Evolutionary conservation across 2,329 filamentous ascomycete genomes (phyloP).

Genomic region (Fusarium staphyleae): DNA sequence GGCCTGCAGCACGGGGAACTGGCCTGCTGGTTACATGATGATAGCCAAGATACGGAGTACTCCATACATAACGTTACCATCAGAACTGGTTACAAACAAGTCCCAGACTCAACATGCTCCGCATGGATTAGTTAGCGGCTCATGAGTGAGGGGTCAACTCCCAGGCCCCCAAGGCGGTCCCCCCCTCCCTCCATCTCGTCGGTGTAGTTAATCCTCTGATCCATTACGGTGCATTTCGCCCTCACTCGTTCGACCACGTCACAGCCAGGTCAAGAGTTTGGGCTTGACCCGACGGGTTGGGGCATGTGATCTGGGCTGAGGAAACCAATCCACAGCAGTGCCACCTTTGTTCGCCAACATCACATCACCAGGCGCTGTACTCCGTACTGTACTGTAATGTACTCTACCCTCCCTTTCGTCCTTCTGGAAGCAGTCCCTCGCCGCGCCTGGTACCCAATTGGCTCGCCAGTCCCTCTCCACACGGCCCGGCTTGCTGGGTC

Average conservation of each 20-base stretch:
- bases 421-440: slow-evolving; percentile 38
- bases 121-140: slow-evolving; percentile 17
- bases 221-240: slow-evolving; percentile 21
- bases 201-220: slow-evolving; percentile 8
- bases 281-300: slow-evolving; percentile 33
- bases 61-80: too few relatives aligned
- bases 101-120: slow-evolving; percentile 5
- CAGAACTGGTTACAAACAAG: slow-evolving; percentile 11
- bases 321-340: slow-evolving; percentile 22
- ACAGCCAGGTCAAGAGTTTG: slow-evolving; percentile 34
- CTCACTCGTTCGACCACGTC: slow-evolving; percentile 39
- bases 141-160: slow-evolving; percentile 8
- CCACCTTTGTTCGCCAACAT: slow-evolving; percentile 11
- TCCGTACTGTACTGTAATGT: too few relatives aligned
- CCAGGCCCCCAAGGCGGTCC: slow-evolving; percentile 1
- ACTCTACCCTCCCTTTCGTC: slow-evolving; percentile 32
- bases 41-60: too few relatives aligned
- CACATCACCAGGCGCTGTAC: too few relatives aligned
- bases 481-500: slow-evolving; percentile 31
- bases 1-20: too few relatives aligned
- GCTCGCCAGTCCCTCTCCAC: slow-evolving; percentile 19
- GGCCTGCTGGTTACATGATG: too few relatives aligned
- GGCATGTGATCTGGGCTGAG: slow-evolving; percentile 13
- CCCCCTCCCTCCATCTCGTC: not conserved
- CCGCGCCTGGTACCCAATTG: slow-evolving; percentile 9